Evolutionary conservation across 495 filamentous ascomycete species (phyloP).

Genomic region (Hyaloscypha hepaticicola): DNA sequence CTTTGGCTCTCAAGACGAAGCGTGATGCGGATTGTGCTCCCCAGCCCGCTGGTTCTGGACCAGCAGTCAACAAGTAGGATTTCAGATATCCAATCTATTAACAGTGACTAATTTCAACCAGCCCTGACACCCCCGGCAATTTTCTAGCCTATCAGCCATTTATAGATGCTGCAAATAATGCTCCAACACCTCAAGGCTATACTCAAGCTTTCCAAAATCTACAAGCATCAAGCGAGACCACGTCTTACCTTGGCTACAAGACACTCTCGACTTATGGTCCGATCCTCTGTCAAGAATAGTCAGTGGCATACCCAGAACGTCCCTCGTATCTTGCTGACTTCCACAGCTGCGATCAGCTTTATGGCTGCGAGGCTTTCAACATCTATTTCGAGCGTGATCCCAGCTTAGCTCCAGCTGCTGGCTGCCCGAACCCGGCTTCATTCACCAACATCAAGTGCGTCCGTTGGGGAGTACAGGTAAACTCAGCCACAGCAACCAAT

Average conservation of each 20-base stretch:
- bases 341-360: slow-evolving; percentile 34
- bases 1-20: slow-evolving; percentile 3
- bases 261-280: slow-evolving; percentile 41
- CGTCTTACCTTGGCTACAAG: slow-evolving; percentile 42
- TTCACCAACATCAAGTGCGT: slow-evolving; percentile 55
- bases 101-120: not conserved
- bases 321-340: slow-evolving; percentile 9
- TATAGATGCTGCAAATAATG: slow-evolving; percentile 21
- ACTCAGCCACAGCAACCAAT: slow-evolving; percentile 36
- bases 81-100: not conserved
- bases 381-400: slow-evolving; percentile 51
- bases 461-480: slow-evolving; percentile 44
- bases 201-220: slow-evolving; percentile 39
- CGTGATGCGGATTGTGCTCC: slow-evolving; percentile 14
- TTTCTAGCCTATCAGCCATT: slow-evolving; percentile 14
- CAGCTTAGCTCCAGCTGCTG: slow-evolving; percentile 32
- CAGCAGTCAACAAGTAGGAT: slow-evolving; percentile 8
- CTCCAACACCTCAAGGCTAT: slow-evolving; percentile 42
- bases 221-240: slow-evolving; percentile 35
- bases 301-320: not conserved
- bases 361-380: slow-evolving; percentile 41
- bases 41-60: slow-evolving; percentile 20
- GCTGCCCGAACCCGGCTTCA: slow-evolving; percentile 44
- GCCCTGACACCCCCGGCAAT: slow-evolving; percentile 10
- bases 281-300: slow-evolving; percentile 31